Percentiles rank a stretch among this genome's conserved stretches.
Evolutionary conservation across 768 basidiomycete species (phyloP).

Genomic region (Leccinellum rugosiceps): DNA sequence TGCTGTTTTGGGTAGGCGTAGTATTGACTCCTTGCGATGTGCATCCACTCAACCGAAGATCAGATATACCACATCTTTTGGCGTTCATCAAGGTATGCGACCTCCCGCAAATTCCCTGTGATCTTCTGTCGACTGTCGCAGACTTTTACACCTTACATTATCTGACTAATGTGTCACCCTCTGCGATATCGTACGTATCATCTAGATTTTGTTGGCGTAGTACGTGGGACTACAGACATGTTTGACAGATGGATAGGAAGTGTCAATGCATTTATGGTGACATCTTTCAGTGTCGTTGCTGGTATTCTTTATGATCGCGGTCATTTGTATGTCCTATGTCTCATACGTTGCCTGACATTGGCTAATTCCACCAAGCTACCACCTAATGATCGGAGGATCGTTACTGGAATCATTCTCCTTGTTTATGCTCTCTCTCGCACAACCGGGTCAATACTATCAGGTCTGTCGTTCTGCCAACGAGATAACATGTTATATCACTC

Average conservation of each 20-base stretch:
- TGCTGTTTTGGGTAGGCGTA: constrained; percentile 32
- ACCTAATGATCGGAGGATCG: constrained; percentile 43
- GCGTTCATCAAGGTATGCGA: constrained; percentile 39
- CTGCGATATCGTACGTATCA: constrained; percentile 35
- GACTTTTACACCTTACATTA: constrained; percentile 39
- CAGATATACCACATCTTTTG: constrained; percentile 36
- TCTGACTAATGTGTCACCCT: constrained; percentile 32
- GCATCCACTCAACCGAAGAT: not conserved
- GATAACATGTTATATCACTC: not conserved
- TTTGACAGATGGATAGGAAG: constrained; percentile 44
- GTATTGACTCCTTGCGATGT: not conserved
- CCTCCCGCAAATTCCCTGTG: not conserved
- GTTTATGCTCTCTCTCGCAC: constrained; percentile 45
- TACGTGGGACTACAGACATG: not conserved
- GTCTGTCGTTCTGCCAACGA: constrained; percentile 20
- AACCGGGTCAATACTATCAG: constrained; percentile 42
- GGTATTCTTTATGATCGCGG: constrained; percentile 52
- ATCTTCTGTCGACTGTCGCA: constrained; percentile 7
- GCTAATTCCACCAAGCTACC: constrained; percentile 32
- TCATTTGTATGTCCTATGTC: constrained; percentile 38
- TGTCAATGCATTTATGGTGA: constrained; percentile 39
- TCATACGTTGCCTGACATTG: not conserved
- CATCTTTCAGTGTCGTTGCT: constrained; percentile 37
- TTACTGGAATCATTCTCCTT: constrained; percentile 40
- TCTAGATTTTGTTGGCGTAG: not conserved